Base-by-base conservation (phyloP, 352 stramenopile species). In the Globisporangium spinosum region DNA sequence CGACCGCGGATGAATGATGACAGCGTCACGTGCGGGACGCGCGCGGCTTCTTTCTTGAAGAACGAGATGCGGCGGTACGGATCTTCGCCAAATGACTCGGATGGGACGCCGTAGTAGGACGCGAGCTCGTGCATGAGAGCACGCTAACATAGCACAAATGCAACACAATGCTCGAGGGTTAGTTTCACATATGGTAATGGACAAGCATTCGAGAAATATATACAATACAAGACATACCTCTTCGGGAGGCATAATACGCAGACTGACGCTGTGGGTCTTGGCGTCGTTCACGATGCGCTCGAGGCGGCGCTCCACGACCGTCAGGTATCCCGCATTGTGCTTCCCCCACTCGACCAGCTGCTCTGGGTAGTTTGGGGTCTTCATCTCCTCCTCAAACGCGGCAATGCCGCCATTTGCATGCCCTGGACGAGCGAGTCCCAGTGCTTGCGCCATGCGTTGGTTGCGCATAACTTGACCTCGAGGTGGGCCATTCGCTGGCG, bases 51-150 rank as follows among this genome's bases (percentile, higher is more conserved):
- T 15, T 75, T 74, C 72, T 94, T 94, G 67, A 89, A 94, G 53
- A 91, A 91, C 17, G 83, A 91, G 43, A 93, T 79, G 71, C 83
- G 79, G 27, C 86, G 86, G 62, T 71, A 74, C 7, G 80, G 75
- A 34, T 94, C 84, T 75, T 90, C 79, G 17, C 83, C 87, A 71
- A 91, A 90, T 17, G 87, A 93, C 75, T 93, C 78, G 13, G 84
- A 94, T 2, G 79, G 72, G 10, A 94, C 80, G 2, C 71, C 69
- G 49, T 94, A 94, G 35, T 85, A 79, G 1, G 68, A 73, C 17
- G 87, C 84, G 20, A 94, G 75, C 54, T 90, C 74, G 60, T 94
- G 87, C 80, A 94, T 93, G 40, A 89, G 64, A 4, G 74, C 75
- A 56, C 87, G 79, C 76, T 90, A 63, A 9, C n/a, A 51, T 13